phyloP scores from a whole-genome alignment of 2,329 filamentous ascomycete genomes.

The Microsporum audouinii region DNA sequence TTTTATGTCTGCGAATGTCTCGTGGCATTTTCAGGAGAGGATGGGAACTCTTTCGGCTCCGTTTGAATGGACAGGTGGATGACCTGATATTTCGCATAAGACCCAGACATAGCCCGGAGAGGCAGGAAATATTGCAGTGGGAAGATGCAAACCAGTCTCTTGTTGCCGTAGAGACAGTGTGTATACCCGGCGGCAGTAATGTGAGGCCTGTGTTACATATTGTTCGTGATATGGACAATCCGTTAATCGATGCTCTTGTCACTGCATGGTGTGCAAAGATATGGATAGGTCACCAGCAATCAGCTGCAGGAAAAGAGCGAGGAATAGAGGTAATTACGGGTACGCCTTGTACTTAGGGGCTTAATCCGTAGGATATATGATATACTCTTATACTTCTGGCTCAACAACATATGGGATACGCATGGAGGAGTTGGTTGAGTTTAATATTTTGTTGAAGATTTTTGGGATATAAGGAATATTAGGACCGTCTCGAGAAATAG shows the following conservation, averaged over 20 bases:
- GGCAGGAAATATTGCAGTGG: slow-evolving; percentile 11
- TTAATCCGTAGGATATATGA: neutral
- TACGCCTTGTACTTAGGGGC: neutral
- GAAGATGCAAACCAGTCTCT: slow-evolving; percentile 9
- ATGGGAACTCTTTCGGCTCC: slow-evolving; percentile 11
- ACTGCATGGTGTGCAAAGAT: slow-evolving; percentile 15
- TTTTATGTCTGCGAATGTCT: slow-evolving; percentile 6
- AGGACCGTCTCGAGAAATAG: no score
- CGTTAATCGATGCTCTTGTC: slow-evolving; percentile 13
- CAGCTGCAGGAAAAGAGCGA: neutral
- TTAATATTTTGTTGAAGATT: no score
- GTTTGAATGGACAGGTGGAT: neutral
- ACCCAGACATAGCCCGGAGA: slow-evolving; percentile 8
- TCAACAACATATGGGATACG: neutral
- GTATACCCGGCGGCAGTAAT: neutral
- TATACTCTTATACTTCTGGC: neutral
- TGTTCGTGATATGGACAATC: slow-evolving; percentile 9
- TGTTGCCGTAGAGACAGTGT: slow-evolving; percentile 13
- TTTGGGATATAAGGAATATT: no score
- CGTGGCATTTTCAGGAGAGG: slow-evolving; percentile 9
- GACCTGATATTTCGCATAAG: slow-evolving; percentile 12
- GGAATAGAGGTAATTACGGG: neutral
- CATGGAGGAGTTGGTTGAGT: neutral
- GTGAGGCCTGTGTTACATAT: slow-evolving; percentile 12
- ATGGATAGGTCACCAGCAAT: slow-evolving; percentile 10